Evolutionary conservation across 768 basidiomycete species (phyloP), one percentile per base, ranked within the genome.

Genomic region (Hygrophorus russula): DNA sequence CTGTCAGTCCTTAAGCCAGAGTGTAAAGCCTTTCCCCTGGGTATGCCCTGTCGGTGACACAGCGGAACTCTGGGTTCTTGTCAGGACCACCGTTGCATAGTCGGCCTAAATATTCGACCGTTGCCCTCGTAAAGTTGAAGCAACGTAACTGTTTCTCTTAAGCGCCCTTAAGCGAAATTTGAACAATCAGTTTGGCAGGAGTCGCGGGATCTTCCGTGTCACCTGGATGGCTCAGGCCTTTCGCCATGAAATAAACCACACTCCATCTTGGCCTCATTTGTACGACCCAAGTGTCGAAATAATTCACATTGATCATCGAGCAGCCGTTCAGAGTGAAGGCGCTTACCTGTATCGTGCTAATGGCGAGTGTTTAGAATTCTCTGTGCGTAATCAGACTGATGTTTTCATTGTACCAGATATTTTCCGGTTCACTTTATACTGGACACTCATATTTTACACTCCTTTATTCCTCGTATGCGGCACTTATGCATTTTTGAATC

Each of bases 341-440:
- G 50, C 55, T 5, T 74, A 76, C 58, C 60, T 76, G 12, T 59
- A 63, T 46, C 54, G 59, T 48, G 60, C 68, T 14, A 41, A 53
- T 40, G 71, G 73, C 68, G 10, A 8, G 56, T 45, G 2, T 11
- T 41, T 43, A 6, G 15, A 14, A 17, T 31, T 42, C 24, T n/a
- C 4, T 9, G 19, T 28, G 39, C n/a, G 15, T 1, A n/a, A 27
- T 20, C 24, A 18, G 35, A 2, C 33, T 42, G 11, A 30, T 40
- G 46, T 28, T 13, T 43, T 40, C 24, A 7, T 3, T 7, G 39
- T 19, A 28, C 18, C 17, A 74, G 72, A 76, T 47, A 55, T 74
- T 18, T 73, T 76, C 53, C 64, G 64, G 29, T 74, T 74, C 56
- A 74, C 71, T 18, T 55, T 76, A 13, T 74, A 69, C 46, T 76